Base-by-base conservation (phyloP, 371 early-diverging fungal genomes). In the Lichtheimia corymbifera region DNA sequence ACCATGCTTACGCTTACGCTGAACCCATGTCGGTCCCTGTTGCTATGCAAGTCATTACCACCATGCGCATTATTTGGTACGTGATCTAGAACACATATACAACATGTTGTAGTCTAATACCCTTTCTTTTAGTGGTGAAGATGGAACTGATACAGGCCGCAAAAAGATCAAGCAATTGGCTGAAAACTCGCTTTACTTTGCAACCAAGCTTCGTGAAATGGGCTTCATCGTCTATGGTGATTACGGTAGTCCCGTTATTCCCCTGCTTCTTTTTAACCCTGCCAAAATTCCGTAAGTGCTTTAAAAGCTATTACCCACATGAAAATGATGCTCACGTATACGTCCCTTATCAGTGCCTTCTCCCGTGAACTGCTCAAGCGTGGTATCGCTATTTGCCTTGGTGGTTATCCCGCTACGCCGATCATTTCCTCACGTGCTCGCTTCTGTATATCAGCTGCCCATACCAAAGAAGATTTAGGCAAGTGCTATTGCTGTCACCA, bases 191-290 rank as follows among this genome's bases (percentile, higher is more conserved):
- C 79, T 82, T 13, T 94, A 90, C 79, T 92, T 99, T 73, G 83
- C 91, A 56, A 71, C 83, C 42, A 83, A 85, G 25, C 83, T 99
- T 50, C 88, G 88, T 55, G 83, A 91, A 58, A 72, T 94, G 82
- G 98, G 98, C 4, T 99, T 99, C 66, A 93, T 98, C 67, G 93
- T 98, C 12, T 91, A 96, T 75, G 99, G 99, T 25, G 90, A 94
- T 67, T 72, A 88, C 18, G 97, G 93, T 54, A 95, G 96, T 20
- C 99, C 99, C 18, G 95, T 99, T 6, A 82, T 97, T 18, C 98
- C 99, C 0, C 66, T 99, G 59, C 75, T 99, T 40, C 81, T 99
- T 50, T 95, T 91, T 72, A 92, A 93, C 75, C 99, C 99, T 6
- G 96, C 95, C 58, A 99, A 99, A 82, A 92, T 99, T 62, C 91